A percentile compares a stretch with the other conserved stretches of the same genome.
Conservation (phyloP, 352 stramenopile species). For the Thalassiosira exigua region DNA sequence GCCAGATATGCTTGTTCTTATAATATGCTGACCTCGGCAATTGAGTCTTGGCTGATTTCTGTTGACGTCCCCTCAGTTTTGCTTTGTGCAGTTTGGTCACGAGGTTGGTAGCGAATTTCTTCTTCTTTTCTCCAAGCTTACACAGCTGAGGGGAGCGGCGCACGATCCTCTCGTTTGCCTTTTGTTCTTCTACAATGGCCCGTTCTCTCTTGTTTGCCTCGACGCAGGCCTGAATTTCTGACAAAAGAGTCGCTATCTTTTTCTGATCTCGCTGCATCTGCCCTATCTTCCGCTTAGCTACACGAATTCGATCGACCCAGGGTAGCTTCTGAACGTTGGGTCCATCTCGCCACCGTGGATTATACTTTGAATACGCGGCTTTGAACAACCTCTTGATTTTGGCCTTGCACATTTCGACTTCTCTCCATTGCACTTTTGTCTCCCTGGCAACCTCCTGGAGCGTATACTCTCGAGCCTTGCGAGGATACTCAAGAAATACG, state of each 20-base stretch:
- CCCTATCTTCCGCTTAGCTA: slow-evolving; percentile 32
- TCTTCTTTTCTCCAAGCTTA: slow-evolving; percentile 21
- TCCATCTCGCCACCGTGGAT: slow-evolving; percentile 13
- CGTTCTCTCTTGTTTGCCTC: not conserved
- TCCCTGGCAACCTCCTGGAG: not conserved
- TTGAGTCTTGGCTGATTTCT: slow-evolving; percentile 36
- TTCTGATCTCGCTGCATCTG: slow-evolving; percentile 23
- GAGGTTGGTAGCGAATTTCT: slow-evolving; percentile 18
- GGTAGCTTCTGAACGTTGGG: slow-evolving; percentile 32
- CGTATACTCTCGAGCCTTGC: slow-evolving; percentile 2
- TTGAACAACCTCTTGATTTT: slow-evolving; percentile 37
- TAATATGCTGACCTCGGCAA: slow-evolving; percentile 30
- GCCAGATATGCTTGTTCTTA: slow-evolving; percentile 25
- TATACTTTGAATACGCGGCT: slow-evolving; percentile 29
- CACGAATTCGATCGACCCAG: slow-evolving; percentile 26
- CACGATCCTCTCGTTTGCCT: slow-evolving; percentile 18
- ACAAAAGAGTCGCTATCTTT: slow-evolving; percentile 26
- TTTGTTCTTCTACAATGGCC: slow-evolving; percentile 8
- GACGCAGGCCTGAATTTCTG: slow-evolving; percentile 24
- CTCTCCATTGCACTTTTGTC: slow-evolving; percentile 5
- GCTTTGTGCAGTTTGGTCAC: slow-evolving; percentile 33
- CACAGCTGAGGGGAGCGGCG: slow-evolving; percentile 21
- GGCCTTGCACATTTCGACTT: slow-evolving; percentile 11
- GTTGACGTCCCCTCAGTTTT: slow-evolving; percentile 17
- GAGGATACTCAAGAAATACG: slow-evolving; percentile 4